Evolutionary conservation across 164 flowering plant species (phyloP), one percentile per base, ranked within the genome.

Genomic region (Warburgia ugandensis): DNA sequence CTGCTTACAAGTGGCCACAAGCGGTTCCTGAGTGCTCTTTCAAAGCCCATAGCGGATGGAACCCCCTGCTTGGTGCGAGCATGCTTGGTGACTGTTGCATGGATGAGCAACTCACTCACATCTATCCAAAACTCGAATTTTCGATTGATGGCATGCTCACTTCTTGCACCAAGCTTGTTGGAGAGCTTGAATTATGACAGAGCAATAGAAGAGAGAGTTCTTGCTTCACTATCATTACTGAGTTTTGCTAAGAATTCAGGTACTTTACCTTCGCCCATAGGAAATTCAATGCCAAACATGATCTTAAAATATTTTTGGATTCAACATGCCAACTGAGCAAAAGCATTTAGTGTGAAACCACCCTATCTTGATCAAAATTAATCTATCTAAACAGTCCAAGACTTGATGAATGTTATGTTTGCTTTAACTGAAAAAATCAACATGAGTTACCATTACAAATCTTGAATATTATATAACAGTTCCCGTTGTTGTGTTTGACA

Each of bases 81-180:
- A 25, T 66, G 84, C 73, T 68, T 81, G 2, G 68, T 72, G 33
- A 79, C 82, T 1, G 62, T 79, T 48, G 60, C 82, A 41, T 84
- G 86, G 94, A 66, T 81, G 65, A 72, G 70, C 71, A 56, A 37
- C 41, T 57, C 52, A 30, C 48, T 79, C 22, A 53, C 56, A 7
- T 58, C 61, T 10, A 45, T 69, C 22, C 54, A 40, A 27, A 73
- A 76, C 39, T 55, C 60, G 38, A 30, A 55, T 27, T 50, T 81
- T 20, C 52, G 16, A 28, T 59, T 63, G 9, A 48, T 63, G 54
- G 73, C 74, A 37, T 52, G 68, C 56, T 67, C 82, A 25, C 32
- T 62, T 10, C 74, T 81, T 0, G 46, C 53, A 14, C 80, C 80
- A 6, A 58, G 36, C 27, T 42, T 81, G 65, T 10, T 74, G 29